A percentile compares a stretch with the other conserved stretches of the same genome.
These are phyloP conservation scores for Alloteropsis angusta DNA, from an alignment of 202 grass and related monocot genomes.

Conservation along the genomic window DNA sequence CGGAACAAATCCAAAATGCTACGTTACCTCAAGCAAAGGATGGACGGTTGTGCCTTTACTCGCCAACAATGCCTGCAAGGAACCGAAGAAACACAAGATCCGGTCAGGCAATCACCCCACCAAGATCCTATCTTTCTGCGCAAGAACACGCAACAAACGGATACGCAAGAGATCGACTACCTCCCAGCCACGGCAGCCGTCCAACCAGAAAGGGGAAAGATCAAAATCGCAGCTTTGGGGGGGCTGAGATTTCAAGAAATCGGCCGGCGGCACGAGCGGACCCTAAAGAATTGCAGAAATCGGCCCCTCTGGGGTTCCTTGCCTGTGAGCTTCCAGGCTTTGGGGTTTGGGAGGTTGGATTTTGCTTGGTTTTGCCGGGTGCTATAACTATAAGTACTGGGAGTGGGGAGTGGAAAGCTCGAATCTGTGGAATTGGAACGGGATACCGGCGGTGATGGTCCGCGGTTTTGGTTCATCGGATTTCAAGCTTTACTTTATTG, in stretches of 20 bases:
- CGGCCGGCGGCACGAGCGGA: background rate
- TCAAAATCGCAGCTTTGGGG: background rate
- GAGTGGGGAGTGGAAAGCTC: background rate
- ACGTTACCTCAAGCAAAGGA: slow-evolving; percentile 18
- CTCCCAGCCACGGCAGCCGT: background rate
- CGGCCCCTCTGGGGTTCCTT: background rate
- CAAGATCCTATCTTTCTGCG: background rate
- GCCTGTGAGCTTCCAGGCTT: background rate
- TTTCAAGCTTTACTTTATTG: background rate
- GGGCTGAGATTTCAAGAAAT: background rate
- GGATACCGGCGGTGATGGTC: slow-evolving; percentile 38
- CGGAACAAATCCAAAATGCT: background rate
- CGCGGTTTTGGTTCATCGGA: slow-evolving; percentile 35
- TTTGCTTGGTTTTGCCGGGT: background rate
- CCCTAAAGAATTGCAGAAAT: background rate
- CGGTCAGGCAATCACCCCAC: background rate
- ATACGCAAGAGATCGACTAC: background rate
- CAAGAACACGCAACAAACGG: background rate
- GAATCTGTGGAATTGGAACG: slow-evolving; percentile 25
- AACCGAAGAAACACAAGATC: background rate
- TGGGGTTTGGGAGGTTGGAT: background rate
- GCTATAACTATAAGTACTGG: slow-evolving; percentile 20
- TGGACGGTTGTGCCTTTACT: background rate
- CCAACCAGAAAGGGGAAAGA: background rate
- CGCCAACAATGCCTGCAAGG: slow-evolving; percentile 4